These are phyloP conservation scores for Cyanophora paradoxa DNA, from an alignment of 78 protist genomes.

Conservation along the genomic window DNA sequence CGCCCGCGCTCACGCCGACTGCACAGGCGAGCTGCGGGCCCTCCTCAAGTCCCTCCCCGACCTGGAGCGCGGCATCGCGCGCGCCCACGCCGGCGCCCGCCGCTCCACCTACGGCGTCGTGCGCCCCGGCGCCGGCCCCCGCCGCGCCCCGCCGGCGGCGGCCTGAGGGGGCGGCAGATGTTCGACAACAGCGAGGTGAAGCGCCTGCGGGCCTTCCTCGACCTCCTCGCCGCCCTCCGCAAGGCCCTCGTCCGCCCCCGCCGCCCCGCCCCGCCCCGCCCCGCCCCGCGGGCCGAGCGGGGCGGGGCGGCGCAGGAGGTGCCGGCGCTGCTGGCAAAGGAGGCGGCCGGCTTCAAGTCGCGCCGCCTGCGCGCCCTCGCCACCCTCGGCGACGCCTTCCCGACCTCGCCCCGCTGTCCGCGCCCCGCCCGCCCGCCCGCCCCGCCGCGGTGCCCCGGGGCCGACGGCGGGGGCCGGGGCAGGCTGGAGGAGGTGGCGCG, in stretches of 20 bases:
- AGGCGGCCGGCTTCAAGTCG: too few relatives aligned
- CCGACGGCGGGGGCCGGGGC: too few relatives aligned
- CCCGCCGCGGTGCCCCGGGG: too few relatives aligned
- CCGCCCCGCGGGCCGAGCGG: too few relatives aligned
- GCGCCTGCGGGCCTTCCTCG: neutral
- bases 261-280: neutral
- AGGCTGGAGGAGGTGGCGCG: neutral
- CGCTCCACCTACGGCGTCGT: neutral
- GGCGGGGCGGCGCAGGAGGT: too few relatives aligned
- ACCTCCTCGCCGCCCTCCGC: neutral
- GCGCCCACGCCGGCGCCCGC: neutral
- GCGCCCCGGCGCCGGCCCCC: neutral
- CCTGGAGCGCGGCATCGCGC: constrained; percentile 31
- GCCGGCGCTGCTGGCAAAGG: too few relatives aligned
- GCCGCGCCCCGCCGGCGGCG: neutral
- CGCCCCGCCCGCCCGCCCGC: too few relatives aligned
- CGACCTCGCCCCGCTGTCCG: too few relatives aligned
- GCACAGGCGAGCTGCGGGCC: neutral
- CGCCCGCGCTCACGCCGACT: too few relatives aligned
- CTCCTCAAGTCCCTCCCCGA: constrained; percentile 27
- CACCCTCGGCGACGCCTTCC: too few relatives aligned
- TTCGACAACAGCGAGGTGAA: constrained; percentile 1
- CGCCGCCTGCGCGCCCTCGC: too few relatives aligned
- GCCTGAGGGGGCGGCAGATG: constrained; percentile 3
- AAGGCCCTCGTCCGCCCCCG: neutral